Conservation (phyloP, 106 monocot genomes). For the Ottelia alismoides region DNA sequence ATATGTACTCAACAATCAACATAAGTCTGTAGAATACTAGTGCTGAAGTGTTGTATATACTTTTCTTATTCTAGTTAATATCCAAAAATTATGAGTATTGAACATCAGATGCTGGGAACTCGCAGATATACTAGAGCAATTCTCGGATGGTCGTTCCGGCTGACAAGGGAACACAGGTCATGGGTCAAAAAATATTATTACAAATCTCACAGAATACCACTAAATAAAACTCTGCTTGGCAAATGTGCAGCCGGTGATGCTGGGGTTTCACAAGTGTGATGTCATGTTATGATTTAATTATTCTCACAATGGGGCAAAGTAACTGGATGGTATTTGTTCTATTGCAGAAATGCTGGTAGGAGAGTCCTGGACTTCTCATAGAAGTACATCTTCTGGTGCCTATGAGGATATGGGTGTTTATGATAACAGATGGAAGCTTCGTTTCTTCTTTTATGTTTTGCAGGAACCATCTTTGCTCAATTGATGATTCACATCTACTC, state of each 20-base stretch:
- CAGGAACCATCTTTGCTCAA: slow-evolving; percentile 16
- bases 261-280: slow-evolving; percentile 21
- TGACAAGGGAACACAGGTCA: slow-evolving; percentile 38
- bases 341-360: slow-evolving; percentile 30
- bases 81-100: slow-evolving; percentile 44
- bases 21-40: neutral
- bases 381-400: slow-evolving; percentile 43
- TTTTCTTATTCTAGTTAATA: slow-evolving; percentile 14
- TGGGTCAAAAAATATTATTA: slow-evolving; percentile 21
- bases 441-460: slow-evolving; percentile 17
- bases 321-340: slow-evolving; percentile 23
- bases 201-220: slow-evolving; percentile 5
- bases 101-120: slow-evolving; percentile 50
- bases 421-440: too few species aligned
- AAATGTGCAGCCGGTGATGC: slow-evolving; percentile 12
- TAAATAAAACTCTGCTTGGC: slow-evolving; percentile 14
- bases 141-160: slow-evolving; percentile 43
- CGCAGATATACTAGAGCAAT: slow-evolving; percentile 69
- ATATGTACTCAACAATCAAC: too few species aligned
- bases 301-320: slow-evolving; percentile 12
- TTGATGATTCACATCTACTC: neutral
- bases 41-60: slow-evolving; percentile 10
- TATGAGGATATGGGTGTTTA: slow-evolving; percentile 31
- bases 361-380: slow-evolving; percentile 34
- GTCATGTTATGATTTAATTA: slow-evolving; percentile 25